These are phyloP conservation scores for Aspergillus udagawae DNA, from an alignment of 2,329 filamentous ascomycete species.

Conservation along the genomic window DNA sequence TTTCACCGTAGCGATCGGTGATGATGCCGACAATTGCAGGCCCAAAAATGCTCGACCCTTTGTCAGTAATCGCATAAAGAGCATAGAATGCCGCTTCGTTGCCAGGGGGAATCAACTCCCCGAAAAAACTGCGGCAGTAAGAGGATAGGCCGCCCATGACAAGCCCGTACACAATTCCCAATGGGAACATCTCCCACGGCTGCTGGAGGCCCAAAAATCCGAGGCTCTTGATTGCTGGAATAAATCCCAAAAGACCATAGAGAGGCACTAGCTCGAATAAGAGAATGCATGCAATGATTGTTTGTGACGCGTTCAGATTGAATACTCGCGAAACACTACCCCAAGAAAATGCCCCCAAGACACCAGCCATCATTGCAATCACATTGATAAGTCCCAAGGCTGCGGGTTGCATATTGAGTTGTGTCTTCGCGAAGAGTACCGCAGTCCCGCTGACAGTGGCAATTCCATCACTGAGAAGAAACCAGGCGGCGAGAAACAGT, in stretches of 20 bases:
- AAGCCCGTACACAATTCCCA: slow-evolving; percentile 87
- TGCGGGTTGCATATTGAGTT: slow-evolving; percentile 82
- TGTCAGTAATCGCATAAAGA: slow-evolving; percentile 95
- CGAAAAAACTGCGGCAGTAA: slow-evolving; percentile 89
- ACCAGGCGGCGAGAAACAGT: slow-evolving; percentile 87
- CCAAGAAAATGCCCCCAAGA: slow-evolving; percentile 88
- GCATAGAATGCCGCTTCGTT: slow-evolving; percentile 96
- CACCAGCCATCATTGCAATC: slow-evolving; percentile 78
- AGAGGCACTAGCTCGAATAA: slow-evolving; percentile 90
- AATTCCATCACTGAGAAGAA: slow-evolving; percentile 87
- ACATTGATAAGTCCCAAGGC: slow-evolving; percentile 90
- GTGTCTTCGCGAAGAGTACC: slow-evolving; percentile 91
- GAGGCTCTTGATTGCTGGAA: slow-evolving; percentile 70
- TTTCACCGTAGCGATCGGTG: slow-evolving; percentile 77
- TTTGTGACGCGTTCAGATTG: slow-evolving; percentile 72
- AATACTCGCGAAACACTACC: slow-evolving; percentile 68
- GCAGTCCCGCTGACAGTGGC: slow-evolving; percentile 93
- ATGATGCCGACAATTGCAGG: slow-evolving; percentile 91
- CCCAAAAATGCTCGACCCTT: slow-evolving; percentile 89
- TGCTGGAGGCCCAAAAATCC: slow-evolving; percentile 84
- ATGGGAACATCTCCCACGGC: slow-evolving; percentile 93
- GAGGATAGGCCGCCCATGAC: slow-evolving; percentile 89
- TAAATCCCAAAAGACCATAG: slow-evolving; percentile 83
- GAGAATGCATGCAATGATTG: slow-evolving; percentile 84
- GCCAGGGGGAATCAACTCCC: slow-evolving; percentile 88